Percentiles rank a stretch among this genome's conserved stretches.
Evolutionary conservation across 371 early-diverging fungal genomes (phyloP).

Genomic region (Mortierella polycephala): DNA sequence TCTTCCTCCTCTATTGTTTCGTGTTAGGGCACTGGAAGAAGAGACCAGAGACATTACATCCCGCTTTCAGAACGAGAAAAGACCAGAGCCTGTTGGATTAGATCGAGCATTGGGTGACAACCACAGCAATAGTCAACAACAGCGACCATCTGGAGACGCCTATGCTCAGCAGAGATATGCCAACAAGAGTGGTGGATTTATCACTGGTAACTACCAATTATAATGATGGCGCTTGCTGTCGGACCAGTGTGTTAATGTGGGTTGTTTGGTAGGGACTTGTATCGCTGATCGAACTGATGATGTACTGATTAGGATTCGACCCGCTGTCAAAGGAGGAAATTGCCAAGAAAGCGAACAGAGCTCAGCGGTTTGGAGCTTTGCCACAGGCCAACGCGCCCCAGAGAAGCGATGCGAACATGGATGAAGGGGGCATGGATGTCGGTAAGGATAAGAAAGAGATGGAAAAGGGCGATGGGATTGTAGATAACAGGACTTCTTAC

Average conservation of each 20-base stretch:
- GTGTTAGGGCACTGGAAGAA: conserved; percentile 26
- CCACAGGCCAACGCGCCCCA: conserved; percentile 4
- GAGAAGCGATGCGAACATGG: conserved; percentile 18
- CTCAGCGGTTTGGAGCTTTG: conserved; percentile 35
- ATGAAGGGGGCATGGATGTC: conserved; percentile 46
- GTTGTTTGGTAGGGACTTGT: no score
- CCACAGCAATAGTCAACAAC: conserved; percentile 5
- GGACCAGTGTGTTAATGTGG: not conserved
- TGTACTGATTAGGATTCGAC: conserved; percentile 32
- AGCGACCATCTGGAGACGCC: conserved; percentile 3
- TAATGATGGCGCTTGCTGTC: not conserved
- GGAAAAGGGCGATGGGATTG: no score
- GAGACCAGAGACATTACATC: conserved; percentile 39
- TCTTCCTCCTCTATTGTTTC: not conserved
- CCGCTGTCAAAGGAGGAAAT: conserved; percentile 40
- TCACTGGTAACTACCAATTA: conserved; percentile 31
- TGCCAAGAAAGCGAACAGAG: conserved; percentile 44
- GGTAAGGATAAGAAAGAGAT: conserved; percentile 11
- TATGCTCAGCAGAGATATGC: conserved; percentile 28
- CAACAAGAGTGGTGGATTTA: conserved; percentile 39
- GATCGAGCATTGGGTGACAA: conserved; percentile 30
- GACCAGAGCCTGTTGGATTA: conserved; percentile 44
- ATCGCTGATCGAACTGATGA: not conserved
- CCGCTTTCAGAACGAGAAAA: conserved; percentile 32
- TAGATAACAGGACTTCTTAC: not conserved